Evolutionary conservation across 169 alveolate genomes (phyloP), one percentile per base, ranked within the genome.

Genomic region (Cryptosporidium muris): DNA sequence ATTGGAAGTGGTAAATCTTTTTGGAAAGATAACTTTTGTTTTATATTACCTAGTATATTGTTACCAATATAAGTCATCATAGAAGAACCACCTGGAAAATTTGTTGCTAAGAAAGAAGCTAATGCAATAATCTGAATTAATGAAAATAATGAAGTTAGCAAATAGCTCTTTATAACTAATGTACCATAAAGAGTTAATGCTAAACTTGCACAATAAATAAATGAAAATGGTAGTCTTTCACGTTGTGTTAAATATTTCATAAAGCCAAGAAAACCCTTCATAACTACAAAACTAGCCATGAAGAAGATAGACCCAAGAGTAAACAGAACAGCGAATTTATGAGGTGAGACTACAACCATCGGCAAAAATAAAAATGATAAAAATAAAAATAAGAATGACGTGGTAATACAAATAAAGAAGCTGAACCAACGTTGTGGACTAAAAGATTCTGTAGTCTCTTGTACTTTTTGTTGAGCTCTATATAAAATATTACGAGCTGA

Each of bases 201-300:
- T 51, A 90, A 47, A 9, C 91, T 85, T 63, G 90, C 53, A 25
- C 64, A 62, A 65, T 90, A 90, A 6, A 85, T 88, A 65, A 88
- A 81, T 37, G 92, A 85, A 85, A 90, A 90, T 12, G 92, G 92
- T 12, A 90, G 65, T 82, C 92, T 90, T 74, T 74, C 85, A 11
- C 66, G 54, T 49, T 54, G 74, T 7, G 60, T 62, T 49, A 74
- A 43, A 54, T 74, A 74, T 6, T 74, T 74, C 7, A 58, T n/a
- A 11, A 74, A 74, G 4, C 85, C 85, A 60, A 36, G 4, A 25
- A 74, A 1, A 34, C 85, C 85, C 36, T 74, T 74, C 48, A 74
- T 45, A 6, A 74, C 36, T 9, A 62, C 85, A 74, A 74, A 74
- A 25, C 85, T 43, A 37, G 85, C 56, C 67, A 74, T 74, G 48